These are phyloP conservation scores for Periconia sp. DNA, from an alignment of 2,329 filamentous ascomycete genomes.

Conservation along the genomic window DNA sequence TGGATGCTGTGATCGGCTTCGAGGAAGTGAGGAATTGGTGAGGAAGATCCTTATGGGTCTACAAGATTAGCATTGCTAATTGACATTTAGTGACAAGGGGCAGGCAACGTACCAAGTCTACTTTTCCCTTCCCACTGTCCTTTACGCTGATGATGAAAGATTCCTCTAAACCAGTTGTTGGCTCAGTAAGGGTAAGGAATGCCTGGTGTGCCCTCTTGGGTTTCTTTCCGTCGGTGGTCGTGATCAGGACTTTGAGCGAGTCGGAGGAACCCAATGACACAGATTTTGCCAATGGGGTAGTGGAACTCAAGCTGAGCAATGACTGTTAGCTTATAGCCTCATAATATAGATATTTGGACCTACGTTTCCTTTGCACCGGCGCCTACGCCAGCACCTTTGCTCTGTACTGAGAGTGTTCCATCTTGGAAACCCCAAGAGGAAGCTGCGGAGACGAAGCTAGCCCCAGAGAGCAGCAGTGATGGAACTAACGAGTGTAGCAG, in stretches of 20 bases:
- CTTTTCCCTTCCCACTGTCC: slow-evolving; percentile 82
- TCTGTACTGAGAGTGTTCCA: slow-evolving; percentile 68
- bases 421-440: slow-evolving; percentile 77
- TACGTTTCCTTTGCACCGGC: slow-evolving; percentile 69
- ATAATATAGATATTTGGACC: slow-evolving; percentile 25
- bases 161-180: slow-evolving; percentile 77
- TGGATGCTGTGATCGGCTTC: slow-evolving; percentile 75
- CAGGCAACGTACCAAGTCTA: slow-evolving; percentile 88
- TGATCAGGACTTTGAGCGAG: slow-evolving; percentile 81
- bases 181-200: slow-evolving; percentile 82
- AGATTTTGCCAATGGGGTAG: slow-evolving; percentile 66
- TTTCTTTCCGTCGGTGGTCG: slow-evolving; percentile 77
- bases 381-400: slow-evolving; percentile 62
- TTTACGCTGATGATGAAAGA: slow-evolving; percentile 85
- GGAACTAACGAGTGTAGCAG: slow-evolving; percentile 50
- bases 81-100: slow-evolving; percentile 10
- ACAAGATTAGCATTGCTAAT: slow-evolving; percentile 33
- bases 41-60: slow-evolving; percentile 91
- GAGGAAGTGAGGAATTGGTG: slow-evolving; percentile 74
- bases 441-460: slow-evolving; percentile 54
- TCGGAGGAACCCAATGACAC: slow-evolving; percentile 72
- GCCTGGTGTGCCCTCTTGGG: slow-evolving; percentile 91
- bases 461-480: slow-evolving; percentile 49
- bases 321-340: slow-evolving; percentile 14
- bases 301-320: slow-evolving; percentile 49